Percentiles rank a stretch among this genome's conserved stretches.
These are phyloP conservation scores for Phytophthora podocarpi DNA, from an alignment of 352 stramenopile genomes.

Conservation along the genomic window DNA sequence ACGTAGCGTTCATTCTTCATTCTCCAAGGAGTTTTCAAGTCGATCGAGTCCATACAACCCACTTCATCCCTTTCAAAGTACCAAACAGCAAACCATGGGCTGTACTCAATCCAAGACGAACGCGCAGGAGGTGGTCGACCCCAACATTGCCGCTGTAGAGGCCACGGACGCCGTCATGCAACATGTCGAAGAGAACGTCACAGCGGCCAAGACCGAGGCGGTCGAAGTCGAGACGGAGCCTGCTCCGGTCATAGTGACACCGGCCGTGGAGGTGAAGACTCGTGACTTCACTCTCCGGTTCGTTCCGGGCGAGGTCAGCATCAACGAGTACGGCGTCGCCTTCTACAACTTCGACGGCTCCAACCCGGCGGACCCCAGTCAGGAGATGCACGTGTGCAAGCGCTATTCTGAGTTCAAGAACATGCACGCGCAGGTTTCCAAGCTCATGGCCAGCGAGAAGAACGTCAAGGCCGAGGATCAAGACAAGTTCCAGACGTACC, in stretches of 20 bases:
- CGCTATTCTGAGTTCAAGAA: conserved; percentile 82
- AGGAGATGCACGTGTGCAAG: conserved; percentile 61
- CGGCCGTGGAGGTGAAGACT: conserved; percentile 28
- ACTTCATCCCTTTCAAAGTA: conserved; percentile 1
- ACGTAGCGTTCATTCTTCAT: conserved; percentile 22
- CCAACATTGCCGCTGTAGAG: conserved; percentile 1
- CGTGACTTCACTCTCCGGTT: conserved; percentile 40
- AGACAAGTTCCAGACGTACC: conserved; percentile 67
- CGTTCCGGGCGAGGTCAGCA: conserved; percentile 40
- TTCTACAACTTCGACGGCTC: conserved; percentile 69
- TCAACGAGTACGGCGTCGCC: conserved; percentile 57
- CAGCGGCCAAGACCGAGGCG: not conserved
- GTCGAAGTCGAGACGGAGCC: conserved; percentile 22
- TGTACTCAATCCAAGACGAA: conserved; percentile 65
- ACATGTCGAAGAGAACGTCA: not conserved
- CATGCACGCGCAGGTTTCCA: conserved; percentile 54
- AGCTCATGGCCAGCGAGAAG: conserved; percentile 60
- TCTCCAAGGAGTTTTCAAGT: conserved; percentile 14
- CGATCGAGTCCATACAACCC: conserved; percentile 7
- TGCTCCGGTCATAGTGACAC: conserved; percentile 11
- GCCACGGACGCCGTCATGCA: not conserved
- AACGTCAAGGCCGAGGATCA: conserved; percentile 50
- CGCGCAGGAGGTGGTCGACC: conserved; percentile 45
- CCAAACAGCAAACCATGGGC: too few species aligned
- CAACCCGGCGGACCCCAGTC: conserved; percentile 44